Evolutionary conservation across 129 eudicot genomes (phyloP).

Genomic region (Glebionis coronaria): DNA sequence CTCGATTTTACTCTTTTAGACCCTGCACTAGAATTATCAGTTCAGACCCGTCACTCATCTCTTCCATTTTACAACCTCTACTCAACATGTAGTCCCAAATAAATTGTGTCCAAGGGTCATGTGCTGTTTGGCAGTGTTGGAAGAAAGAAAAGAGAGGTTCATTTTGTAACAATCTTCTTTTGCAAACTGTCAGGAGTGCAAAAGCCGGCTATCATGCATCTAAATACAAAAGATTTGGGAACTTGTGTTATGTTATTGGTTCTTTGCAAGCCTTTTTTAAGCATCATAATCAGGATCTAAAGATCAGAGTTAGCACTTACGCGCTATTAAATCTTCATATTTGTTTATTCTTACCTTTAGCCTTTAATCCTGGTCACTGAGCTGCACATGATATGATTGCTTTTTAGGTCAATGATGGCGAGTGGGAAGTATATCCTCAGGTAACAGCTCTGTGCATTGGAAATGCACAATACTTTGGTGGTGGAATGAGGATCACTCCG

Average conservation of each 20-base stretch:
- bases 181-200: conserved; percentile 70
- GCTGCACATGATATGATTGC: conserved; percentile 12
- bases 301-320: conserved; percentile 54
- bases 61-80: background rate
- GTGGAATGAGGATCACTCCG: conserved; percentile 98
- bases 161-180: conserved; percentile 2
- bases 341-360: background rate
- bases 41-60: background rate
- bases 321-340: background rate
- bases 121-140: conserved; percentile 11
- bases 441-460: conserved; percentile 96
- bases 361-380: conserved; percentile 1
- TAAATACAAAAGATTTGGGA: conserved; percentile 90
- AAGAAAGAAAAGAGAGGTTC: conserved; percentile 10
- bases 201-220: conserved; percentile 97
- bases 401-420: conserved; percentile 79
- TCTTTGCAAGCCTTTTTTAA: conserved; percentile 85
- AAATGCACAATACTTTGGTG: conserved; percentile 96
- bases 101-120: conserved; percentile 7
- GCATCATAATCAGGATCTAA: conserved; percentile 75
- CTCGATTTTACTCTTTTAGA: background rate
- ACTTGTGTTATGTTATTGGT: conserved; percentile 88
- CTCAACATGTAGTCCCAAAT: no score
- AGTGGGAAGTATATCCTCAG: conserved; percentile 82
- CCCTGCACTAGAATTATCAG: background rate